Evolutionary conservation across 345 rosid genomes (phyloP).

Genomic region (Lepidium didymum): DNA sequence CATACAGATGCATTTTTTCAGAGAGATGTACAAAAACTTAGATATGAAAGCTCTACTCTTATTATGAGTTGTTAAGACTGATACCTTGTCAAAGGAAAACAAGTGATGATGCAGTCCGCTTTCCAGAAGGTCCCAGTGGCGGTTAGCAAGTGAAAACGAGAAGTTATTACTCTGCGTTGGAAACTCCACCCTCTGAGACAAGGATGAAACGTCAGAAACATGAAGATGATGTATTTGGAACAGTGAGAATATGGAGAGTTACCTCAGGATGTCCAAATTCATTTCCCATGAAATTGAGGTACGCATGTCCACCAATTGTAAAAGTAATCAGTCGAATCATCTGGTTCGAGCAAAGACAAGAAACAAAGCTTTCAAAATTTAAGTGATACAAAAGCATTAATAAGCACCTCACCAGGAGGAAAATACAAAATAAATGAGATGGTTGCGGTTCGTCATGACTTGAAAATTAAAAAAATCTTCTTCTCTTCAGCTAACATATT

Average conservation of each 20-base stretch:
- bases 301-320: constrained; percentile 73
- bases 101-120: constrained; percentile 48
- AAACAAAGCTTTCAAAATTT: constrained; percentile 11
- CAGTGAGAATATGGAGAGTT: constrained; percentile 9
- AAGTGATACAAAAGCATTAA: neutral
- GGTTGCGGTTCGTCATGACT: neutral
- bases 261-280: constrained; percentile 98
- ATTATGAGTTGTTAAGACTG: neutral
- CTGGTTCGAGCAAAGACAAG: constrained; percentile 38
- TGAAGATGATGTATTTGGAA: constrained; percentile 10
- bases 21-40: neutral
- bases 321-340: constrained; percentile 87
- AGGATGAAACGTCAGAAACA: constrained; percentile 23
- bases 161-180: constrained; percentile 77
- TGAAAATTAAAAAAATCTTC: neutral
- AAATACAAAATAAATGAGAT: neutral
- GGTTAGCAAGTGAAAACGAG: constrained; percentile 82
- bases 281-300: constrained; percentile 95
- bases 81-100: constrained; percentile 73
- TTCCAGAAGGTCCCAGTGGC: constrained; percentile 72
- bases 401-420: neutral
- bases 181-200: constrained; percentile 80
- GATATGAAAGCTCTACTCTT: neutral
- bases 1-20: neutral
- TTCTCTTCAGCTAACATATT: neutral